Conservation (phyloP, 176 grass and related monocot species). For the Zoysia pacifica region DNA sequence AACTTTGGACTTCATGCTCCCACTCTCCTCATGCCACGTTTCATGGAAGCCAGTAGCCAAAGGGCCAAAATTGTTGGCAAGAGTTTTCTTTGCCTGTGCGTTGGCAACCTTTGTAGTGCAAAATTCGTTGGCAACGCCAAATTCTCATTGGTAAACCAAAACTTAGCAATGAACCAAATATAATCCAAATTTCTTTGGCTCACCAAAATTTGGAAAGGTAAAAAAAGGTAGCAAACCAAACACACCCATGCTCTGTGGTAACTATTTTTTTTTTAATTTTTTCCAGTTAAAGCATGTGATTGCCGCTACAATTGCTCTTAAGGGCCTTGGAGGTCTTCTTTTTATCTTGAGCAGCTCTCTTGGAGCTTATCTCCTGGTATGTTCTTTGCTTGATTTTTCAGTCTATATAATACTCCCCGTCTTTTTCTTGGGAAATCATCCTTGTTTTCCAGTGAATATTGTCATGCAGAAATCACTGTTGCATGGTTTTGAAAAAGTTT, state of each 20-base stretch:
- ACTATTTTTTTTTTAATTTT: conserved; percentile 34
- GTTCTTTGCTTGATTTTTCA: conserved; percentile 10
- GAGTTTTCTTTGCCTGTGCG: too few relatives aligned
- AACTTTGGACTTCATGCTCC: too few relatives aligned
- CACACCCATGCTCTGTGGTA: not conserved
- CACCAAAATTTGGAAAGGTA: too few relatives aligned
- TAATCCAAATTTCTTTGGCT: too few relatives aligned
- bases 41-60: too few relatives aligned
- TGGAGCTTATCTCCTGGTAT: conserved; percentile 86
- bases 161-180: too few relatives aligned
- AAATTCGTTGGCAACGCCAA: too few relatives aligned
- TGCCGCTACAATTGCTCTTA: conserved; percentile 66
- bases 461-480: not conserved
- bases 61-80: too few relatives aligned
- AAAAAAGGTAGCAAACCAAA: too few relatives aligned
- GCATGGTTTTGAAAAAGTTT: not conserved
- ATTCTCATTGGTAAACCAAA: too few relatives aligned
- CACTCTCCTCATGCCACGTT: too few relatives aligned
- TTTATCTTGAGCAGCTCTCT: conserved; percentile 90
- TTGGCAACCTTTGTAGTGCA: too few relatives aligned
- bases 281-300: conserved; percentile 80
- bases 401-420: not conserved
- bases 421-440: not conserved
- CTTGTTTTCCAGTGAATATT: not conserved
- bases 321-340: conserved; percentile 85